Evolutionary conservation across 345 rosid genomes (phyloP).

Genomic region (Populus davidiana): DNA sequence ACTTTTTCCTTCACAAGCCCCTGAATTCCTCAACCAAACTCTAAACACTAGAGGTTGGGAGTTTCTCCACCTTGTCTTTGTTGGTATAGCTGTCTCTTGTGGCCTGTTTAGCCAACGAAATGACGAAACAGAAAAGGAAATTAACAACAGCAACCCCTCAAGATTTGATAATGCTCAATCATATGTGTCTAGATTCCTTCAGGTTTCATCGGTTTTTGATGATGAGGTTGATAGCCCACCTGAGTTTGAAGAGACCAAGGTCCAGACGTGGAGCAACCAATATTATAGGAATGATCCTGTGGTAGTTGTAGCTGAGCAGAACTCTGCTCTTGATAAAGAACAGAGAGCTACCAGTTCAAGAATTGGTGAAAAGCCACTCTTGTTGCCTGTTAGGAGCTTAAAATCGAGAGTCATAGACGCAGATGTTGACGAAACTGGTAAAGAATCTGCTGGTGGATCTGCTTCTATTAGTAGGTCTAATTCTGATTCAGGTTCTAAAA

Average conservation of each 20-base stretch:
- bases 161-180: slow-evolving; percentile 57
- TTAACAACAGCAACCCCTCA: slow-evolving; percentile 16
- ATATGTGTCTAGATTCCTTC: slow-evolving; percentile 70
- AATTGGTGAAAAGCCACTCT: slow-evolving; percentile 59
- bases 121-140: slow-evolving; percentile 49
- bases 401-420: slow-evolving; percentile 47
- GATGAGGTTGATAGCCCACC: slow-evolving; percentile 48
- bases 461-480: slow-evolving; percentile 29
- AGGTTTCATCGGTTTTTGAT: slow-evolving; percentile 81
- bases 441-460: slow-evolving; percentile 20
- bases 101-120: slow-evolving; percentile 80
- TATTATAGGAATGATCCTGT: slow-evolving; percentile 58
- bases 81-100: slow-evolving; percentile 96
- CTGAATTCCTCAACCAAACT: slow-evolving; percentile 75
- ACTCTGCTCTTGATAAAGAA: slow-evolving; percentile 33
- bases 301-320: slow-evolving; percentile 46
- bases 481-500: slow-evolving; percentile 35
- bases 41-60: slow-evolving; percentile 67
- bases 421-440: slow-evolving; percentile 19
- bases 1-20: slow-evolving; percentile 74
- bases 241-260: slow-evolving; percentile 37
- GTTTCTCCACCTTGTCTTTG: slow-evolving; percentile 84
- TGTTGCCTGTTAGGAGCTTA: slow-evolving; percentile 84
- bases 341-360: slow-evolving; percentile 33
- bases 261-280: slow-evolving; percentile 77